Base-by-base conservation (phyloP, 2,329 filamentous ascomycete species). In the Dactylonectria estremocensis region DNA sequence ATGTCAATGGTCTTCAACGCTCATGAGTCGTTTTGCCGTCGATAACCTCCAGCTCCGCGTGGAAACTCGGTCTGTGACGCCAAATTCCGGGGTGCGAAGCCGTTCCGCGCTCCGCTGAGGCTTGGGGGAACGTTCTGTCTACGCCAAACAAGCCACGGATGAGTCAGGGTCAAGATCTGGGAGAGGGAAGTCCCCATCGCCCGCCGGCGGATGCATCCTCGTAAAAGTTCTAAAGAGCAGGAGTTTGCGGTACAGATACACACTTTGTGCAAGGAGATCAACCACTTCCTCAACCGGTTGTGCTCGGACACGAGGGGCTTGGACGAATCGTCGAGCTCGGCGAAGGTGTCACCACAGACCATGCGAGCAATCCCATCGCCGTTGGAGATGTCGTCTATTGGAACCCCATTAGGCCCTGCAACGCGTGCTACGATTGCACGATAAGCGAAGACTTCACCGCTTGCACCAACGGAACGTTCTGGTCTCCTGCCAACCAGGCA, bases 371-470 rank as follows among this genome's bases (percentile, higher is more conserved):
- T 35, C 55, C 55, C 20, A 58, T 58, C 24, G 22, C 20, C 13
- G 11, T 58, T 40, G 55, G 55, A 11, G 55, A 58, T 31, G 28
- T 48, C 14, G 40, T 58, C 24, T 46, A 58, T n/a, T 58, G 40
- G 37, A 58, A 58, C 40, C 55, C 55, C 43, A 58, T 58, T n/a
- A 58, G 40, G 28, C 55, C 55, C 16, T 58, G 55, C 55, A 58
- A 58, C 22, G 40, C 55, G 8, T 58, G 55, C 40, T 58, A 58
- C 43, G 55, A 58, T 24, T 58, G 55, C 16, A 58, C 55, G 16
- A 58, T 48, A 46, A 58, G 55, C 55, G 22, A 58, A 58, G 40
- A 48, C 24, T 58, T 58, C 37, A 58, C 55, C n/a, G 55, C 55
- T 40, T 58, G 55, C 37, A 46, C 20, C 20, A 58, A 58, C 16